phyloP scores from a whole-genome alignment of 345 rosid species.

The Boechera divaricarpa region DNA sequence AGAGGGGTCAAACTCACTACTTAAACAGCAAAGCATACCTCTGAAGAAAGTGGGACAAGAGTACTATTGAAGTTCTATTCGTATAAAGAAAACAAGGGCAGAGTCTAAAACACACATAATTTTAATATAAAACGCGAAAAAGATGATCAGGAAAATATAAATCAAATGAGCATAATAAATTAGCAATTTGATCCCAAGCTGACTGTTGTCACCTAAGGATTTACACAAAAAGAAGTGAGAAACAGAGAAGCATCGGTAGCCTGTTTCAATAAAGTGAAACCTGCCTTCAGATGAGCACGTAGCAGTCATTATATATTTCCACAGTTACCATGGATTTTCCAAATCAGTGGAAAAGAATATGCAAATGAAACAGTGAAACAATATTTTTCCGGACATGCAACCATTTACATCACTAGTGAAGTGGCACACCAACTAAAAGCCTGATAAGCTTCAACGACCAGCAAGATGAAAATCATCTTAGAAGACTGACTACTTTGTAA shows the following conservation, averaged over 20 bases:
- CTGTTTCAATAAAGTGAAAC: slow-evolving; percentile 57
- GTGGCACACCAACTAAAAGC: slow-evolving; percentile 25
- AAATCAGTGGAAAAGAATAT: slow-evolving; percentile 51
- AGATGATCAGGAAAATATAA: neutral
- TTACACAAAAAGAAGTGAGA: slow-evolving; percentile 7
- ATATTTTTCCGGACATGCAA: slow-evolving; percentile 18
- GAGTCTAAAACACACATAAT: too few relatives aligned
- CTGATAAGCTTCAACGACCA: slow-evolving; percentile 7
- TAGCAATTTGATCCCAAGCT: slow-evolving; percentile 12
- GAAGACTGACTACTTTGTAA: slow-evolving; percentile 18
- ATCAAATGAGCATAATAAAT: neutral
- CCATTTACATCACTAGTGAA: slow-evolving; percentile 15
- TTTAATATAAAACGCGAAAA: neutral
- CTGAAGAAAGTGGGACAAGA: too few relatives aligned
- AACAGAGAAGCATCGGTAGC: slow-evolving; percentile 25
- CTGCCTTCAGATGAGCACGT: slow-evolving; percentile 24
- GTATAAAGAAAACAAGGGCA: too few relatives aligned
- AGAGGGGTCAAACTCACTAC: too few relatives aligned
- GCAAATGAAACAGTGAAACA: slow-evolving; percentile 55
- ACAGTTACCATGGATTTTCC: slow-evolving; percentile 60
- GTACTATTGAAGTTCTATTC: too few relatives aligned
- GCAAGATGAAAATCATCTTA: slow-evolving; percentile 1
- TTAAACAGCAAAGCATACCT: too few relatives aligned
- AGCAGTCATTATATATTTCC: slow-evolving; percentile 54
- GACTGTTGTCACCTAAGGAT: slow-evolving; percentile 10